phyloP scores from a whole-genome alignment of 257 asterid species.

The Lantana camara region DNA sequence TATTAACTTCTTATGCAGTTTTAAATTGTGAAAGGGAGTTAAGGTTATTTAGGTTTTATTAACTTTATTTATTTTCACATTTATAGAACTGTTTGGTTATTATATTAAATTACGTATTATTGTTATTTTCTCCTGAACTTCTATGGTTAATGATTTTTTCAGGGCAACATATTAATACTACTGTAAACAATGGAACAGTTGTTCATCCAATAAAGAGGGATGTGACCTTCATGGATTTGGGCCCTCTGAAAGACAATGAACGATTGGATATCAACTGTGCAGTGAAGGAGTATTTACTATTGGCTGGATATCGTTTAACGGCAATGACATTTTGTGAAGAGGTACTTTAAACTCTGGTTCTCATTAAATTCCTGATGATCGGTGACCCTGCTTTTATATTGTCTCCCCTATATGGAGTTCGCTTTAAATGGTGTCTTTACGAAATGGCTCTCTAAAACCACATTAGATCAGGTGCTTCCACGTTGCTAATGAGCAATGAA shows the following conservation, averaged over 20 bases:
- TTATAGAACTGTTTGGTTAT: slow-evolving; percentile 18
- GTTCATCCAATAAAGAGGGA: slow-evolving; percentile 51
- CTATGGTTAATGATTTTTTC: slow-evolving; percentile 37
- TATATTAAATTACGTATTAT: slow-evolving; percentile 8
- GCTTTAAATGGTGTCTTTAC: slow-evolving; percentile 2
- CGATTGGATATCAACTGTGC: slow-evolving; percentile 91
- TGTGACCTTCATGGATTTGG: slow-evolving; percentile 68
- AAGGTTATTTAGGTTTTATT: slow-evolving; percentile 24
- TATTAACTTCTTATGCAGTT: slow-evolving; percentile 24
- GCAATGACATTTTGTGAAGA: slow-evolving; percentile 99
- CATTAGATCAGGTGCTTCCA: slow-evolving; percentile 11
- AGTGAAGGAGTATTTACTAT: slow-evolving; percentile 86
- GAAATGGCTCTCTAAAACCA: slow-evolving; percentile 16
- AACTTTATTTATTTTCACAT: slow-evolving; percentile 11
- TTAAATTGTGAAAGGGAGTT: slow-evolving; percentile 13
- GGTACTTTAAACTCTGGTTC: slow-evolving; percentile 48
- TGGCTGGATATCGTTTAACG: slow-evolving; percentile 96
- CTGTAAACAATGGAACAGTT: slow-evolving; percentile 45
- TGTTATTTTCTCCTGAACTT: slow-evolving; percentile 30
- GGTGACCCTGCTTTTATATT: slow-evolving; percentile 21
- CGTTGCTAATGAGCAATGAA: slow-evolving; percentile 9
- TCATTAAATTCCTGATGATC: slow-evolving; percentile 27
- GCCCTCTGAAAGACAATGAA: slow-evolving; percentile 86
- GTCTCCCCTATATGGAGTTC: slow-evolving; percentile 8
- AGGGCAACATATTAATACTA: slow-evolving; percentile 49